These are phyloP conservation scores for Penicillium pulvis DNA, from an alignment of 495 filamentous ascomycete genomes.

Conservation along the genomic window DNA sequence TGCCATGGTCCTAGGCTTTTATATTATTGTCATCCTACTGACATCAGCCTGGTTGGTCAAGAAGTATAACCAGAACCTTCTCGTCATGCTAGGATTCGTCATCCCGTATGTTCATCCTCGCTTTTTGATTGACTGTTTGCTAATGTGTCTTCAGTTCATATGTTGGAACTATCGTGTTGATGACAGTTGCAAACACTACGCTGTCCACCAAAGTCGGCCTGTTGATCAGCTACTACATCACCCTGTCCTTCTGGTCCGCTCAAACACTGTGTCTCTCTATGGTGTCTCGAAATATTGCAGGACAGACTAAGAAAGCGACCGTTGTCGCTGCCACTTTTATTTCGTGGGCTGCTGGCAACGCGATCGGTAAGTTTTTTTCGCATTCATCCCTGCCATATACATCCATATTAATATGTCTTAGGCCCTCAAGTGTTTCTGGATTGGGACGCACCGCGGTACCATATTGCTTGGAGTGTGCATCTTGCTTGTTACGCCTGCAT, in stretches of 20 bases:
- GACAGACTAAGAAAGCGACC: slow-evolving; percentile 66
- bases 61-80: slow-evolving; percentile 61
- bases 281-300: slow-evolving; percentile 66
- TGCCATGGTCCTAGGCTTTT: slow-evolving; percentile 71
- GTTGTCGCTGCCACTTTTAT: slow-evolving; percentile 49
- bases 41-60: slow-evolving; percentile 65
- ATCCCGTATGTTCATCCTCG: slow-evolving; percentile 51
- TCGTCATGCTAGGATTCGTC: slow-evolving; percentile 64
- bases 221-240: slow-evolving; percentile 64
- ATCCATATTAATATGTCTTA: slow-evolving; percentile 10
- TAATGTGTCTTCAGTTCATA: slow-evolving; percentile 37
- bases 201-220: slow-evolving; percentile 51
- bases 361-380: slow-evolving; percentile 32
- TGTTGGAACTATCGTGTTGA: slow-evolving; percentile 63
- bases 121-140: background rate
- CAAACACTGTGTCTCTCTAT: slow-evolving; percentile 59
- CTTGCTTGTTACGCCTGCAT: slow-evolving; percentile 44
- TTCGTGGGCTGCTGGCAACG: slow-evolving; percentile 47
- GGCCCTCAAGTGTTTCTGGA: slow-evolving; percentile 52
- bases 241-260: slow-evolving; percentile 57
- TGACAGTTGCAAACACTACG: slow-evolving; percentile 58
- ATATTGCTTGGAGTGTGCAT: slow-evolving; percentile 47
- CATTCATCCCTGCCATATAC: background rate
- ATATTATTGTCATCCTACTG: slow-evolving; percentile 63
- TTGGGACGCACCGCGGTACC: slow-evolving; percentile 39